phyloP scores from a whole-genome alignment of 768 basidiomycete species.

The Termitomyces sp. region DNA sequence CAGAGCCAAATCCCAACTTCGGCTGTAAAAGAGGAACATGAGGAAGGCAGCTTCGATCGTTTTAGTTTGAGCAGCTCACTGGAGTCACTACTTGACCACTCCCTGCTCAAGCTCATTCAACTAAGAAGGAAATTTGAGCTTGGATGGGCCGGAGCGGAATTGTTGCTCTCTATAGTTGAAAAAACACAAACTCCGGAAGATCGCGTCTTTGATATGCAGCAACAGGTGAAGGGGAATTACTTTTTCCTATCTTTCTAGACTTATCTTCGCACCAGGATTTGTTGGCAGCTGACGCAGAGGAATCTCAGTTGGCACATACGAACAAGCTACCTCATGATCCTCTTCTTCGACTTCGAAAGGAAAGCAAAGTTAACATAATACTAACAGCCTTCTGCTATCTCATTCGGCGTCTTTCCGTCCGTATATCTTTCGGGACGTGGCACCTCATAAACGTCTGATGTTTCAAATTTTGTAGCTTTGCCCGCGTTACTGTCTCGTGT shows the following conservation, averaged over 20 bases:
- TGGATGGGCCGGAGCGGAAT: constrained; percentile 71
- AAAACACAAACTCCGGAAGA: constrained; percentile 38
- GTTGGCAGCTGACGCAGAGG: constrained; percentile 40
- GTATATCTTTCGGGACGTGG: constrained; percentile 11
- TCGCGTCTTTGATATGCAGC: constrained; percentile 32
- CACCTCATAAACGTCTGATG: neutral
- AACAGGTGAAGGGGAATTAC: constrained; percentile 24
- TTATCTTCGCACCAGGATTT: constrained; percentile 26
- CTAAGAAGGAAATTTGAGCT: constrained; percentile 48
- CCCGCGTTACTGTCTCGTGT: constrained; percentile 71
- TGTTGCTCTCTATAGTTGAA: constrained; percentile 44
- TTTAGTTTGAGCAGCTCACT: constrained; percentile 66
- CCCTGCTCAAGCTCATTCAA: constrained; percentile 51
- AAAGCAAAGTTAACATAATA: constrained; percentile 51
- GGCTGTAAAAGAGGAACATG: constrained; percentile 27
- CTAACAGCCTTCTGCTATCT: constrained; percentile 65
- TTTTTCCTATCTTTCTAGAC: neutral
- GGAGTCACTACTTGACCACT: constrained; percentile 57
- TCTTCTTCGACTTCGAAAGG: constrained; percentile 29
- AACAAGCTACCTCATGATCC: constrained; percentile 58
- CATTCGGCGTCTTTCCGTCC: constrained; percentile 57
- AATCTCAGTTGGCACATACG: constrained; percentile 33
- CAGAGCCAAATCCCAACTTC: constrained; percentile 8
- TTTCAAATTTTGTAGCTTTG: constrained; percentile 45
- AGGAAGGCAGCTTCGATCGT: constrained; percentile 46